A percentile compares a stretch with the other conserved stretches of the same genome.
These are phyloP conservation scores for Coprinopsis sp. DNA, from an alignment of 768 basidiomycete species.

Conservation along the genomic window DNA sequence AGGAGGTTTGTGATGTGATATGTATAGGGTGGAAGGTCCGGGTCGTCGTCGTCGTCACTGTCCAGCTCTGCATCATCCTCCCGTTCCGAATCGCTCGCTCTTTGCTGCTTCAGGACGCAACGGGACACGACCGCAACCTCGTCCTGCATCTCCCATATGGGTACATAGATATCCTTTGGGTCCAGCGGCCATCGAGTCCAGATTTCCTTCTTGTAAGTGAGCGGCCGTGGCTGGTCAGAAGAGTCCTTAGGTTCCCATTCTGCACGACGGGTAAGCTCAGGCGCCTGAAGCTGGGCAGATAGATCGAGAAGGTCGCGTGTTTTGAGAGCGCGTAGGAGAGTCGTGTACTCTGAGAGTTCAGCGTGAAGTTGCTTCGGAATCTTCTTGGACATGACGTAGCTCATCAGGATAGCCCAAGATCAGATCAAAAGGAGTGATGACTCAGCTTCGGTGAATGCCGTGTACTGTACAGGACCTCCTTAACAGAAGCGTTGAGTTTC, in stretches of 20 bases:
- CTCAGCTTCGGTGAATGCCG: too few relatives aligned
- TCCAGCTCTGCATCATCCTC: slow-evolving; percentile 20
- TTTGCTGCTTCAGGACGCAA: slow-evolving; percentile 20
- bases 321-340: slow-evolving; percentile 13
- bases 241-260: background rate
- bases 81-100: slow-evolving; percentile 11
- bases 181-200: slow-evolving; percentile 82
- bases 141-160: slow-evolving; percentile 69
- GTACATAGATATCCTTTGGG: slow-evolving; percentile 52
- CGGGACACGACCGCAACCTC: slow-evolving; percentile 53
- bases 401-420: background rate
- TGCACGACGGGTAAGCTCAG: background rate
- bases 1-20: slow-evolving; percentile 39
- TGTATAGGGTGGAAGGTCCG: slow-evolving; percentile 25
- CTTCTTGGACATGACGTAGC: background rate
- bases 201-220: slow-evolving; percentile 32
- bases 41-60: slow-evolving; percentile 24
- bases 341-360: slow-evolving; percentile 13
- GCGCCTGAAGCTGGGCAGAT: slow-evolving; percentile 1
- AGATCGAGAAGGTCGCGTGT: slow-evolving; percentile 8
- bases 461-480: too few relatives aligned
- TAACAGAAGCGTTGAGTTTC: too few relatives aligned
- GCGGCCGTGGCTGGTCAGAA: background rate
- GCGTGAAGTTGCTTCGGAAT: slow-evolving; percentile 6
- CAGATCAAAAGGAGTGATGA: too few relatives aligned